Percentiles rank a stretch among this genome's conserved stretches.
These are phyloP conservation scores for Schwanniomyces etchellsii DNA, from an alignment of 1,139 yeast species.

Conservation along the genomic window DNA sequence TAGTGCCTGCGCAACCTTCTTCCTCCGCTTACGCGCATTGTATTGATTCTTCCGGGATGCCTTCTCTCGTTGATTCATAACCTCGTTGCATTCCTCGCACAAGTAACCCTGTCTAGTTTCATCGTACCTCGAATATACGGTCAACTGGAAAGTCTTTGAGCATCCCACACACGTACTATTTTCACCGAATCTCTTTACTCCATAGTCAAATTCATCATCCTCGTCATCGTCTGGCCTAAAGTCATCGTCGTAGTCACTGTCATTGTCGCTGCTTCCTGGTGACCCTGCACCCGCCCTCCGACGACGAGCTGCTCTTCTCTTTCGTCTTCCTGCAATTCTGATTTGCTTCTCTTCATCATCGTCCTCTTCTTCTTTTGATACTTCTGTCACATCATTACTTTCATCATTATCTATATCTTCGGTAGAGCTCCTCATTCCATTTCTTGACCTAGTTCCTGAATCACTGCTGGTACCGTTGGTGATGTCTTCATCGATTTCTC, in stretches of 20 bases:
- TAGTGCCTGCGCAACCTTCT: conserved; percentile 77
- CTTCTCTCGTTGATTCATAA: conserved; percentile 36
- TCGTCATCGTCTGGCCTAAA: conserved; percentile 24
- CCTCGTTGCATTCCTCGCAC: conserved; percentile 60
- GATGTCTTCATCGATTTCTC: conserved; percentile 11
- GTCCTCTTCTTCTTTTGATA: background rate
- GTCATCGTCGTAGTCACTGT: conserved; percentile 25
- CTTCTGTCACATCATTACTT: conserved; percentile 25
- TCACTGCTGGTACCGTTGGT: conserved; percentile 6
- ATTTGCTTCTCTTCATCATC: conserved; percentile 29
- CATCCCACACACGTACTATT: conserved; percentile 56
- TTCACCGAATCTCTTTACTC: conserved; percentile 38
- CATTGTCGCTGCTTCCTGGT: conserved; percentile 12
- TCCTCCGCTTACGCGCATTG: conserved; percentile 66
- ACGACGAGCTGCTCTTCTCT: conserved; percentile 24
- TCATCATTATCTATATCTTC: conserved; percentile 6
- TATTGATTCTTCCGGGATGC: conserved; percentile 46
- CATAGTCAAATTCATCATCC: conserved; percentile 16
- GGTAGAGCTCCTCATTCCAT: background rate
- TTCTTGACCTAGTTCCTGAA: conserved; percentile 4
- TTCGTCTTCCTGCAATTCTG: conserved; percentile 37
- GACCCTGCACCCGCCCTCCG: conserved; percentile 15
- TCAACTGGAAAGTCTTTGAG: conserved; percentile 47
- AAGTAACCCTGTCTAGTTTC: conserved; percentile 51
- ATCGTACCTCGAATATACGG: conserved; percentile 58